These are phyloP conservation scores for Aspergillus sparsus DNA, from an alignment of 495 filamentous ascomycete species.

Conservation along the genomic window DNA sequence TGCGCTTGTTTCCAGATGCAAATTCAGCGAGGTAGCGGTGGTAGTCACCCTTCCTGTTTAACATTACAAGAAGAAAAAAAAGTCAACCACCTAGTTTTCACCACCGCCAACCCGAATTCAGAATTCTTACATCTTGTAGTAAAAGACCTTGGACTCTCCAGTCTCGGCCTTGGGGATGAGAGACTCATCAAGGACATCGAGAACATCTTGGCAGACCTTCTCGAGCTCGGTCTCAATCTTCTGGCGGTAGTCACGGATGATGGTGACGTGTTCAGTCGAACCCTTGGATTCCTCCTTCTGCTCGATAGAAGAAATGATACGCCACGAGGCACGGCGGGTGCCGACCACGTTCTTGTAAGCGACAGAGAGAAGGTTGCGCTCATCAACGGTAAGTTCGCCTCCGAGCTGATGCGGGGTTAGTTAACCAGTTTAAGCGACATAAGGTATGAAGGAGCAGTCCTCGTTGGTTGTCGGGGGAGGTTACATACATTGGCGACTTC, in stretches of 20 bases:
- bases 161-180: constrained; percentile 97
- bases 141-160: constrained; percentile 99
- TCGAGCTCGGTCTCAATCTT: constrained; percentile 99
- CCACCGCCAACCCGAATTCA: background rate
- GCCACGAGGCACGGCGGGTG: constrained; percentile 97
- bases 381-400: constrained; percentile 89
- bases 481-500: constrained; percentile 92
- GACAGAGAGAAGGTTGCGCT: constrained; percentile 98
- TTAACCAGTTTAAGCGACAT: constrained; percentile 15
- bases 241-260: constrained; percentile 96
- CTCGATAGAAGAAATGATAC: constrained; percentile 99
- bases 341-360: constrained; percentile 99
- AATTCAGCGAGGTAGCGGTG: constrained; percentile 99
- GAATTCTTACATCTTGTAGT: constrained; percentile 96
- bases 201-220: constrained; percentile 97
- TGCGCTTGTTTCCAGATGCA: constrained; percentile 97
- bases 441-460: constrained; percentile 1
- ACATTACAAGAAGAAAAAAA: constrained; percentile 10
- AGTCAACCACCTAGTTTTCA: constrained; percentile 14
- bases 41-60: constrained; percentile 96
- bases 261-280: constrained; percentile 91
- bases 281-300: constrained; percentile 99
- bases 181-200: constrained; percentile 91
- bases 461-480: constrained; percentile 7
- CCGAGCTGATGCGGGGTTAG: constrained; percentile 65